Evolutionary conservation across 495 filamentous ascomycete genomes (phyloP), one percentile per base, ranked within the genome.

Genomic region (Trichocladium uniseriatum): DNA sequence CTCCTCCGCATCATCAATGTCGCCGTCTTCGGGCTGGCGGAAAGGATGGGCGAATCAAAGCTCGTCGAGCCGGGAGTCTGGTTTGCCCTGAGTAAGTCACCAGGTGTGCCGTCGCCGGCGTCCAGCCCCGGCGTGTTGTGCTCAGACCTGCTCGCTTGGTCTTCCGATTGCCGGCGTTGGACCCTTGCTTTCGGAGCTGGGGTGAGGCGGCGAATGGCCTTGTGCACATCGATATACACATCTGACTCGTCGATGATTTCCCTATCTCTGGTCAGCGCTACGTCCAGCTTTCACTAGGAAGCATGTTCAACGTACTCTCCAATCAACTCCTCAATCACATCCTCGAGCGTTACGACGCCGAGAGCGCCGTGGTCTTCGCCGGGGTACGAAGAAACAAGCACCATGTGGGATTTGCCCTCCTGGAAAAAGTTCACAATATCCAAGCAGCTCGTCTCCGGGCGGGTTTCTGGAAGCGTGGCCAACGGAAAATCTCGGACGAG

Each of bases 391-490:
- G 89, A 95, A 9, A 96, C 90, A 21, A 98, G 75, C 9, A 97
- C 91, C 94, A 98, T 97, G 66, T 98, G 92, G 9, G 89, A 94
- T 64, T 97, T 97, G 44, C 92, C 92, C 69, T 98, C 91, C 63
- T 98, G 92, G 70, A 98, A 98, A 69, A 95, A 98, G 69, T 98
- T 98, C 64, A 98, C 84, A 54, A 97, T 98, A 62, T 98, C 92
- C 36, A 98, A 70, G 63, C 92, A 98, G 64, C 89, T 94, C 0
- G 92, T 97, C 56, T 95, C 87, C 1, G 94, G 86, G 8, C 86
- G 79, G 3, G 92, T 98, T 66, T 98, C 92, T 3, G 94, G 94
- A 0, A 98, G 74, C 0, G 92, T 96, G 27, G 94, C 92, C 47
- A 98, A 69, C 2, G 89, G 80, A 65, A 98, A 97, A 43, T 96